Base-by-base conservation (phyloP, 2,329 filamentous ascomycete genomes). In the Cytospora piceae region DNA sequence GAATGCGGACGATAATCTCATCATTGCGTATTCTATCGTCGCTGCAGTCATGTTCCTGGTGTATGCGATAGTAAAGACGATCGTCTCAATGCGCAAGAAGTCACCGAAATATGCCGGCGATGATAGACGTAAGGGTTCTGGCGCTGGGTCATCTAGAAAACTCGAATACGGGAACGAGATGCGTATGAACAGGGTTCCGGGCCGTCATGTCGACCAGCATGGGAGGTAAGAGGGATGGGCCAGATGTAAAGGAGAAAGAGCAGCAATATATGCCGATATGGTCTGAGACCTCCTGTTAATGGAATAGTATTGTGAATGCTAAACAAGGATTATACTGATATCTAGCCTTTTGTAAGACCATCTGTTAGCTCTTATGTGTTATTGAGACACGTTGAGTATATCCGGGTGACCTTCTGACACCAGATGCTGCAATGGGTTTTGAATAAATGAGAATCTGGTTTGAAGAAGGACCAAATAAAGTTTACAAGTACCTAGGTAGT, bases 11-110 rank as follows among this genome's bases (percentile, higher is more conserved):
- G 74, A 68, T 3, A 71, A 73, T 14, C 81, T 82, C 54, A 74
- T 84, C 61, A 80, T 85, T 57, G 83, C 82, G 0, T 90, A 89
- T 73, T 75, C 81, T 0, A 82, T 88, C 6, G 75, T 89, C 31
- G 80, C 85, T 0, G 84, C 76, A 11, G 70, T 88, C 12, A 71
- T 85, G 27, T 80, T 77, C 51, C 51, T 79, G 5, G 66, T 77
- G 4, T 89, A 88, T 71, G 59, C 79, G 12, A 73, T 69, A 1
- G 72, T 76, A 61, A 78, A 77, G 71, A 31, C 52, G 2, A 46
- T 71, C 31, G 54, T 61, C 46, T 37, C 32, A 31, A 32, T 68
- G 27, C 63, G 66, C 57, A 56, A 37, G 57, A 12, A 22, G 34
- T 52, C 51, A 24, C 37, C 46, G 32, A 27, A n/a, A 42, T 39